Base-by-base conservation (phyloP, 129 eudicot genomes). In the Tagetes erecta region DNA sequence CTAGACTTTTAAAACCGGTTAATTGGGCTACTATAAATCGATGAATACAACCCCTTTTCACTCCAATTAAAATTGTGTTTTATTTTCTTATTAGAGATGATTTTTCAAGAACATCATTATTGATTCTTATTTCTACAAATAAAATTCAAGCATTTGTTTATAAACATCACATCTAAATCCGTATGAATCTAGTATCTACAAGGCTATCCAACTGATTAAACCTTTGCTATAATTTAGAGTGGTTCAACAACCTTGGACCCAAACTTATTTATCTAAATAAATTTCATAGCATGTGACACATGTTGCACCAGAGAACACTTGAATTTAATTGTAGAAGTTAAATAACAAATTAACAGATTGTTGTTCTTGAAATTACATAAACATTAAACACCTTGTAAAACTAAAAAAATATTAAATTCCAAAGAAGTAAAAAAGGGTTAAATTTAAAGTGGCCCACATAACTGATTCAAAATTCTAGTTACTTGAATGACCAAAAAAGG, bases 221-320 rank as follows among this genome's bases (percentile, higher is more conserved):
- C 63, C 35, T 6, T n/a, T 14, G 8, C 59, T 14, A 52, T 13
- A 14, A n/a, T 52, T n/a, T n/a, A 4, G 34, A 20, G 59, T 53
- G 31, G 8, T 57, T 33, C 64, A 33, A 58, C 64, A 58, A 33
- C 64, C 64, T 58, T 58, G 64, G 40, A 58, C 39, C 39, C 40
- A 31, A 58, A 31, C 6, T 58, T 58, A 27, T 58, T 58, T 31
- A 57, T 57, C 39, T 57, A 8, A 33, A 57, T 8, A 12, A 14
- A 9, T 30, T 33, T 58, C 64, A 31, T 6, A 58, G 64, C 64
- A 58, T 31, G 37, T 58, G 64, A 58, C 64, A 58, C 37, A 31
- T 57, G 64, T 57, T n/a, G 58, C 27, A 53, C 59, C 59, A 53
- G 14, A 53, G 59, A 57, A 57, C 13, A n/a, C 37, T 33, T 58